phyloP scores from a whole-genome alignment of 2,329 filamentous ascomycete genomes.

The Colletotrichum horii region DNA sequence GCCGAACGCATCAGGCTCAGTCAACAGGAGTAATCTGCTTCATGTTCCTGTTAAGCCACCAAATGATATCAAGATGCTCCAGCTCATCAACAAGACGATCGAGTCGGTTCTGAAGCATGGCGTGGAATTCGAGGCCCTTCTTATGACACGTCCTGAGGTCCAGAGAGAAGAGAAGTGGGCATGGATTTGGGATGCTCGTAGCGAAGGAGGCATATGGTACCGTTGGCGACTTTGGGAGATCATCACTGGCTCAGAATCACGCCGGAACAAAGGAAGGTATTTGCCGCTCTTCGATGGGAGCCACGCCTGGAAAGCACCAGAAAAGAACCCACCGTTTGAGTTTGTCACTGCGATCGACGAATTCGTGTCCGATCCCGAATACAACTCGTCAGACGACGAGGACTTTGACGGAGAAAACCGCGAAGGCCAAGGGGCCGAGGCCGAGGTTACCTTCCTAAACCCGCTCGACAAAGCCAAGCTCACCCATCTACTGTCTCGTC shows the following conservation, averaged over 20 bases:
- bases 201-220: constrained; percentile 84
- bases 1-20: constrained; percentile 40
- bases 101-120: constrained; percentile 82
- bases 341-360: constrained; percentile 79
- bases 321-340: constrained; percentile 78
- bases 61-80: constrained; percentile 77
- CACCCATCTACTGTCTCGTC: constrained; percentile 79
- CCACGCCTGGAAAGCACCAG: constrained; percentile 78
- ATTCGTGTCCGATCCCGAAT: constrained; percentile 83
- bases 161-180: constrained; percentile 90
- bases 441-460: constrained; percentile 72
- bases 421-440: constrained; percentile 49
- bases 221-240: constrained; percentile 91
- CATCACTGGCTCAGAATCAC: constrained; percentile 67
- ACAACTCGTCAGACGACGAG: constrained; percentile 87
- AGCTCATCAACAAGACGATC: constrained; percentile 86
- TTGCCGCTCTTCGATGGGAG: constrained; percentile 77
- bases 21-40: constrained; percentile 53
- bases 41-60: constrained; percentile 79
- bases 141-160: constrained; percentile 87
- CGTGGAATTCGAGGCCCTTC: constrained; percentile 85
- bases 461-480: constrained; percentile 86
- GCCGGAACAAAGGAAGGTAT: constrained; percentile 54
- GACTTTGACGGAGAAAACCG: constrained; percentile 66
- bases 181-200: constrained; percentile 89